Percentiles rank a stretch among this genome's conserved stretches.
Evolutionary conservation across 129 eudicot species (phyloP).

Genomic region (Gnaphalium uliginosum): DNA sequence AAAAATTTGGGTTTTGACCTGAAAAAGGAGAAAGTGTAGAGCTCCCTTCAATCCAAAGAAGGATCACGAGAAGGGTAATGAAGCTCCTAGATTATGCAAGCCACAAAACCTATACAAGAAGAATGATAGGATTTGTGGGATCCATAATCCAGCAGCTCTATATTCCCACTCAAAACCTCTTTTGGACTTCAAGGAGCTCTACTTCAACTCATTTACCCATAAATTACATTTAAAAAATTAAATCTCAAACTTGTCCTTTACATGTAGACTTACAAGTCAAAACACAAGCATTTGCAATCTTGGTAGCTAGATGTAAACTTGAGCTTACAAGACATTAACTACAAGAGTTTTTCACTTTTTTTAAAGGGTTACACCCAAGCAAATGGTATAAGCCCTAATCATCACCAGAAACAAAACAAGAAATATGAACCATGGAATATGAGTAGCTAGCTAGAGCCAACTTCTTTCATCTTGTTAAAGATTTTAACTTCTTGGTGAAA

Average conservation of each 20-base stretch:
- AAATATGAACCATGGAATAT: neutral
- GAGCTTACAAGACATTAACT: neutral
- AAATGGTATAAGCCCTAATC: conserved; percentile 30
- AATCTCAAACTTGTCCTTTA: neutral
- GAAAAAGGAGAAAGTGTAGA: conserved; percentile 40
- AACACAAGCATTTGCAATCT: neutral
- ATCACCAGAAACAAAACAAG: neutral
- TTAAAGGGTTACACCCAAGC: neutral
- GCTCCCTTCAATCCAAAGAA: conserved; percentile 92
- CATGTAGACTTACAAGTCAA: neutral
- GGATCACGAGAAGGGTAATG: conserved; percentile 46
- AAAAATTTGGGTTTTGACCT: too few relatives aligned
- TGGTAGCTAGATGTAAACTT: too few relatives aligned
- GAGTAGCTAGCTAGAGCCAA: neutral
- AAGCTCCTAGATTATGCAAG: conserved; percentile 73
- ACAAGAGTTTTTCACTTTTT: neutral
- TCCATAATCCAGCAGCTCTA: conserved; percentile 69
- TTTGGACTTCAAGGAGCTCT: conserved; percentile 86
- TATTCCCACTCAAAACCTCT: conserved; percentile 53
- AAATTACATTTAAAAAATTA: neutral
- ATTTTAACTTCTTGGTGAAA: neutral
- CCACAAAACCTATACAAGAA: conserved; percentile 51
- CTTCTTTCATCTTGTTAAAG: too few relatives aligned
- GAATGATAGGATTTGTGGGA: conserved; percentile 54
- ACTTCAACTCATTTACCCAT: conserved; percentile 29